Base-by-base conservation (phyloP, 257 asterid species). In the Solanum sitiens region DNA sequence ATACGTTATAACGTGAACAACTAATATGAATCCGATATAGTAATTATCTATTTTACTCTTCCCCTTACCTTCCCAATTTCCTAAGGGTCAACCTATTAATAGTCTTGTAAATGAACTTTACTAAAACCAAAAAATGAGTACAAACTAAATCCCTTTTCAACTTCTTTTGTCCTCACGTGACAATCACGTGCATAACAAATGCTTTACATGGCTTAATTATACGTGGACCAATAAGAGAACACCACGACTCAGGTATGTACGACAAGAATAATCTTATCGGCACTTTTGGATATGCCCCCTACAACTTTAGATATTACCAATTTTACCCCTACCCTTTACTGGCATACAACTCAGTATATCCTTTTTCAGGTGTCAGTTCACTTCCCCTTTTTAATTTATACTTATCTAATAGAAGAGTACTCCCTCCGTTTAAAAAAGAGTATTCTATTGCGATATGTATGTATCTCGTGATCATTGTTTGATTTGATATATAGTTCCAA, bases 401-500 rank as follows among this genome's bases (percentile, higher is more conserved):
- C 7, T 23, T 63, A 63, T 63, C 71, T 63, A 5, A 63, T 11
- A 63, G n/a, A n/a, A 32, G 0, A 37, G 6, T 37, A 6, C 1
- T 37, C 7, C 1, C 39, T 35, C 1, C 7, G 39, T 37, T 37
- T 37, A 37, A 37, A 37, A 37, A 37, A 5, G 7, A 37, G 0
- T 37, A 1, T 0, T 37, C 0, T 37, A 37, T 0, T 6, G 6
- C 7, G 0, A 5, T 37, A 37, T 37, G 6, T 1, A 37, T 37
- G 39, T 6, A 37, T 37, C 0, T 37, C 1, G 7, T 6, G 2
- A 0, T 37, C 6, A 0, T 37, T 5, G 1, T 37, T 37, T 6
- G 7, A 37, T 1, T 37, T 37, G 39, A 37, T 1, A 6, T 37
- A 0, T 37, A 5, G 1, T 35, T 33, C 5, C 5, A 0, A 3